Base-by-base conservation (phyloP, 2,329 filamentous ascomycete genomes). In the Dothidotthia symphoricarpi region DNA sequence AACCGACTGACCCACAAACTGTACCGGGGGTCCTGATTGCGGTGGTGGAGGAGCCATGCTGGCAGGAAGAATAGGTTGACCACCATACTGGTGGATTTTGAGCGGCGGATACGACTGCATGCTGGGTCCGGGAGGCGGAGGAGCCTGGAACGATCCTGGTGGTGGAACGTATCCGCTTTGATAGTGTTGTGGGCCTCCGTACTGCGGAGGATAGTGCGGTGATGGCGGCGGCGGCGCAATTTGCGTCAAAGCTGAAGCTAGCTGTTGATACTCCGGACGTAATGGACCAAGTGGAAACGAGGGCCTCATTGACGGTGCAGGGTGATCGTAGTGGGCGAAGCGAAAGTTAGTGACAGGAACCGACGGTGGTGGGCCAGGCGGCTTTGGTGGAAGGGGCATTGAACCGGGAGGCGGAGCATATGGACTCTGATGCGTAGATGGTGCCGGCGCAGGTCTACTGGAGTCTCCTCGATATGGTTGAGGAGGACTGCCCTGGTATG, bases 161-260 rank as follows among this genome's bases (percentile, higher is more conserved):
- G 62, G 61, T 10, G 62, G 57, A 12, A 59, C 46, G 28, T 65
- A 67, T 25, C 58, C 58, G 24, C 53, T 41, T 39, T 57, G 54
- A 13, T 61, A 62, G 3, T 47, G 31, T 7, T 52, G 44, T 3
- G 49, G 44, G 10, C 39, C 41, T 8, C 43, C 52, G 31, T 63
- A 62, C 13, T 41, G 24, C 19, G 41, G 36, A 28, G 47, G 17
- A 19, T 87, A 82, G 76, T 71, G 86, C 8, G 43, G 46, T 16
- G 41, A 48, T 10, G 54, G 51, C 19, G 51, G 48, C 13, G 52
- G 51, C 27, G 53, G 48, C 19, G 19, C 19, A 22, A 22, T 22
- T 9, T 22, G 19, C 9, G 19, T 22, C 19, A 22, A 9, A 22
- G 19, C 19, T 22, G 19, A 22, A 22, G 19, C 19, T 9, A 22